Percentiles rank a stretch among this genome's conserved stretches.
Evolutionary conservation across 2,329 filamentous ascomycete genomes (phyloP).

Genomic region (Ploettnerulaceae sp.): DNA sequence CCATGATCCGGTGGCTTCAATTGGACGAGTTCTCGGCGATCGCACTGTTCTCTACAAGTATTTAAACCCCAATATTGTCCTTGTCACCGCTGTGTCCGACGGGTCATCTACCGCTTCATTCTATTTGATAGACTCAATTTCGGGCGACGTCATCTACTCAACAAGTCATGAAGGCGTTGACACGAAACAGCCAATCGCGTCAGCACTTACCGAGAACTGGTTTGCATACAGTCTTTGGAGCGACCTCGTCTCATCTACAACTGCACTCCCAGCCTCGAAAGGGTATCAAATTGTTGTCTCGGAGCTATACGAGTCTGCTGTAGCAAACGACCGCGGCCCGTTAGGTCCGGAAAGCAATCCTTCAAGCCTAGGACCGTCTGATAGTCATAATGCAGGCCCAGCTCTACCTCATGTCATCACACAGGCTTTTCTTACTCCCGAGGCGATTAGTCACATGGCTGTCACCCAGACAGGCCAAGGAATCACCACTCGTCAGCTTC

Average conservation of each 20-base stretch:
- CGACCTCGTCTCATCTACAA: slow-evolving; percentile 52
- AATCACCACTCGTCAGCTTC: slow-evolving; percentile 76
- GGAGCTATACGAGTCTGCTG: slow-evolving; percentile 84
- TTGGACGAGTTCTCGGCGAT: slow-evolving; percentile 88
- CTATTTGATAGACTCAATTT: slow-evolving; percentile 81
- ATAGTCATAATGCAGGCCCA: slow-evolving; percentile 46
- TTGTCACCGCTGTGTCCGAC: slow-evolving; percentile 66
- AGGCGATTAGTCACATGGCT: slow-evolving; percentile 71
- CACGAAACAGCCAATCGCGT: slow-evolving; percentile 64
- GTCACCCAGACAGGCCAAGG: slow-evolving; percentile 90
- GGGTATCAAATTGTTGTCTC: slow-evolving; percentile 82
- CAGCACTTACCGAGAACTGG: slow-evolving; percentile 90
- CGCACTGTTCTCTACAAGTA: slow-evolving; percentile 97
- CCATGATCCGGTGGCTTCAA: slow-evolving; percentile 88
- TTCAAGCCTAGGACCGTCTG: slow-evolving; percentile 68
- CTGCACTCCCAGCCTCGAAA: slow-evolving; percentile 57
- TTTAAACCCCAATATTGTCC: slow-evolving; percentile 77
- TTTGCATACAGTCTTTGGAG: slow-evolving; percentile 78
- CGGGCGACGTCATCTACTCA: slow-evolving; percentile 73
- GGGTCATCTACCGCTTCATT: slow-evolving; percentile 57
- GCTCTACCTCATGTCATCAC: slow-evolving; percentile 70
- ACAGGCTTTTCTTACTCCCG: slow-evolving; percentile 75
- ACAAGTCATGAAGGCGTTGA: slow-evolving; percentile 71
- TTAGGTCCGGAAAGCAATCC: slow-evolving; percentile 66
- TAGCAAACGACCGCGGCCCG: slow-evolving; percentile 78